These are phyloP conservation scores for Colletotrichum tofieldiae DNA, from an alignment of 2,329 filamentous ascomycete genomes.

Conservation along the genomic window DNA sequence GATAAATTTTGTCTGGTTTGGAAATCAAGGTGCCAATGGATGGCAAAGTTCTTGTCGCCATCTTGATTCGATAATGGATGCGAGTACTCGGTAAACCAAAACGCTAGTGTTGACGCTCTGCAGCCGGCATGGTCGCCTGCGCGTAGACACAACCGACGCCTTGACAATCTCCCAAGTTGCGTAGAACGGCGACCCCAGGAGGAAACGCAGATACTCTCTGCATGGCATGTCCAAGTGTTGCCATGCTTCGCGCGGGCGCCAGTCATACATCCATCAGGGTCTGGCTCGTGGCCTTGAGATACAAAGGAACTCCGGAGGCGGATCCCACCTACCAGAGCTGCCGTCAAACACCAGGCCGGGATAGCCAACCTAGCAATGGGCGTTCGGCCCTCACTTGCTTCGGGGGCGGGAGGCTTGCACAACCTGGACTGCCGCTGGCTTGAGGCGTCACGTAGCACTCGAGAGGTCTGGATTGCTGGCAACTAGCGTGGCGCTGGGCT, in stretches of 20 bases:
- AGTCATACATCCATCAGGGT: neutral
- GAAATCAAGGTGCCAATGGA: neutral
- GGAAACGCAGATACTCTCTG: conserved; percentile 8
- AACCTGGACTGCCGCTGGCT: conserved; percentile 12
- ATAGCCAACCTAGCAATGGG: neutral
- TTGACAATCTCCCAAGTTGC: conserved; percentile 20
- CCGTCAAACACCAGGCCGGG: conserved; percentile 20
- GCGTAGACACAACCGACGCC: conserved; percentile 16
- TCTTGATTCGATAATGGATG: conserved; percentile 1
- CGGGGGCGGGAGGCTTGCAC: conserved; percentile 10
- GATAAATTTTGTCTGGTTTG: conserved; percentile 1
- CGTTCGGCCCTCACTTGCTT: conserved; percentile 20
- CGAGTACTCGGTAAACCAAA: neutral
- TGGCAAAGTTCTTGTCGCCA: neutral
- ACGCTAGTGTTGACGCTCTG: conserved; percentile 7
- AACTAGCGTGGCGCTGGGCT: conserved; percentile 20
- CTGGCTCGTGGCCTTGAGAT: neutral
- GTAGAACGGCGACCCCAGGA: conserved; percentile 14
- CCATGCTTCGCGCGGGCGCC: neutral
- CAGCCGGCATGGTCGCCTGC: conserved; percentile 2
- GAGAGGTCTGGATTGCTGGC: conserved; percentile 12
- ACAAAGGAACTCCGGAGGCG: conserved; percentile 32
- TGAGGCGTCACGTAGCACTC: neutral
- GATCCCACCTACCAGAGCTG: conserved; percentile 4
- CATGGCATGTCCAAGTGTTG: conserved; percentile 4